These are phyloP conservation scores for Puya raimondii DNA, from an alignment of 176 grass and related monocot species.

Conservation along the genomic window DNA sequence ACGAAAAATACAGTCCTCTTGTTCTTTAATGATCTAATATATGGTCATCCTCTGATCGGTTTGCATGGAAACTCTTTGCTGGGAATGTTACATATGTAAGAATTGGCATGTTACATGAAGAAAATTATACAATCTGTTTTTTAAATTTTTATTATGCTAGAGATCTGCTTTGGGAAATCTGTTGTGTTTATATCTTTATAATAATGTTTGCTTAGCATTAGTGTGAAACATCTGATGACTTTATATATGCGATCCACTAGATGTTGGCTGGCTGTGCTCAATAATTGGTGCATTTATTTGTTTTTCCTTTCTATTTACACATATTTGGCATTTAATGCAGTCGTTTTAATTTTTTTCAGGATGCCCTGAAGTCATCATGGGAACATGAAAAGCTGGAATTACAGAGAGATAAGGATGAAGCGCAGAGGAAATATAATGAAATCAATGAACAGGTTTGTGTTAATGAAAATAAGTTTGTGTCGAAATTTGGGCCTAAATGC, in stretches of 20 bases:
- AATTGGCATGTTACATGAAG: too few species aligned
- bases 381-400: constrained; percentile 74
- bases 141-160: too few species aligned
- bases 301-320: neutral
- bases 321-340: neutral
- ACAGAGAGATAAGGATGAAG: constrained; percentile 54
- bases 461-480: neutral
- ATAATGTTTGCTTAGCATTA: too few species aligned
- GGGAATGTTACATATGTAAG: too few species aligned
- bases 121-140: too few species aligned
- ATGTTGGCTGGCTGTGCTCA: neutral
- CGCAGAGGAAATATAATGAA: constrained; percentile 70
- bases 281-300: neutral
- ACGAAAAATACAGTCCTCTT: too few species aligned
- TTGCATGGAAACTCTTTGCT: too few species aligned
- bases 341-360: constrained; percentile 30
- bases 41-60: too few species aligned
- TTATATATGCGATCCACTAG: neutral
- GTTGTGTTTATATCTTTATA: too few species aligned
- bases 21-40: too few species aligned
- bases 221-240: neutral
- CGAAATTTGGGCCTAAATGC: neutral
- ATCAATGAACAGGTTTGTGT: constrained; percentile 79
- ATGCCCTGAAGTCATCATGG: constrained; percentile 42
- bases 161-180: too few species aligned